Conservation (phyloP, 495 filamentous ascomycete species). For the Neurospora terricola region DNA sequence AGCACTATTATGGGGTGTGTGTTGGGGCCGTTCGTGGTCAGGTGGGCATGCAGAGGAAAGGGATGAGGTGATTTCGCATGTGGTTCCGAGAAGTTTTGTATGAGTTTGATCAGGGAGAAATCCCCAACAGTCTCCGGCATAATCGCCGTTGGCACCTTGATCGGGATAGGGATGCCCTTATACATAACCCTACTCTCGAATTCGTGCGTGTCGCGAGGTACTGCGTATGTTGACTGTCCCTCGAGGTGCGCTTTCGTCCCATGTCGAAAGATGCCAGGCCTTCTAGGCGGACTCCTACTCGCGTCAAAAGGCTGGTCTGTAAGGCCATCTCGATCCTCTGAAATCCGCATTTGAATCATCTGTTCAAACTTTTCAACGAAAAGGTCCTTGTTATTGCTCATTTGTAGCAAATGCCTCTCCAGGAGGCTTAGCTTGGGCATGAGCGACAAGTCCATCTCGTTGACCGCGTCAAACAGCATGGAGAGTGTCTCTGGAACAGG, state of each 20-base stretch:
- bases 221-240: constrained; percentile 43
- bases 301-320: constrained; percentile 34
- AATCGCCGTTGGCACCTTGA: constrained; percentile 87
- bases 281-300: constrained; percentile 37
- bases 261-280: constrained; percentile 39
- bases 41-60: constrained; percentile 79
- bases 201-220: constrained; percentile 92
- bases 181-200: constrained; percentile 93
- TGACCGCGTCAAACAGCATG: constrained; percentile 82
- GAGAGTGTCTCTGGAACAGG: constrained; percentile 85
- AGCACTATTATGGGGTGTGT: constrained; percentile 74
- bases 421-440: constrained; percentile 80
- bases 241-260: constrained; percentile 46
- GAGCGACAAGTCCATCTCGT: constrained; percentile 90
- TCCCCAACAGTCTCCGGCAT: constrained; percentile 95
- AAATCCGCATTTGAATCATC: constrained; percentile 65
- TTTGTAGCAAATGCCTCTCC: constrained; percentile 77
- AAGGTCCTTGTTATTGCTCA: constrained; percentile 87
- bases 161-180: constrained; percentile 87
- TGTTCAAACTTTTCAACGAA: constrained; percentile 96
- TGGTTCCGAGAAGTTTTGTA: constrained; percentile 79
- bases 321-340: constrained; percentile 37
- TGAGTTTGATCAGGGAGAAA: constrained; percentile 93
- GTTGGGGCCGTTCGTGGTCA: constrained; percentile 78
- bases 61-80: constrained; percentile 75